phyloP scores from a whole-genome alignment of 1,284 basidiomycete genomes.

The Cryptococcus amylolentus region DNA sequence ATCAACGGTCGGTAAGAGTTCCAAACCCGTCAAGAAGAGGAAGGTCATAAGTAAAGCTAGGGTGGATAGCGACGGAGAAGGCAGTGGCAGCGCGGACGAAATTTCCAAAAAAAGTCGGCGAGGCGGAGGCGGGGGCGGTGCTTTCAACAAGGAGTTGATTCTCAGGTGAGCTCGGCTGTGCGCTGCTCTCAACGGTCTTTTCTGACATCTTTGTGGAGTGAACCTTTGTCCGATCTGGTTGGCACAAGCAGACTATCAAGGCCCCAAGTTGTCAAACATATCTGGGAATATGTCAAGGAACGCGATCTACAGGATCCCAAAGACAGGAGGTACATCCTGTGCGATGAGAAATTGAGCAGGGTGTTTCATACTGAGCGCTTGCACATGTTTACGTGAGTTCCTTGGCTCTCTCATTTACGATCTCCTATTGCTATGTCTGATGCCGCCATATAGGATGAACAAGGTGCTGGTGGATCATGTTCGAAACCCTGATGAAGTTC shows the following conservation, averaged over 20 bases:
- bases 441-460: constrained; percentile 41
- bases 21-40: constrained; percentile 13
- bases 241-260: constrained; percentile 46
- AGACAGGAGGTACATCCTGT: constrained; percentile 54
- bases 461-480: constrained; percentile 43
- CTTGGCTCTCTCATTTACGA: neutral
- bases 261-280: constrained; percentile 54
- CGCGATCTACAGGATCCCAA: constrained; percentile 53
- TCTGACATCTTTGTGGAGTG: constrained; percentile 21
- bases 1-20: constrained; percentile 1
- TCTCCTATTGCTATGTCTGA: neutral
- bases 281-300: constrained; percentile 56
- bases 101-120: constrained; percentile 23
- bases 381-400: constrained; percentile 52
- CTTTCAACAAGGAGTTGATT: constrained; percentile 49
- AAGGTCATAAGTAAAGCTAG: constrained; percentile 14
- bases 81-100: constrained; percentile 12
- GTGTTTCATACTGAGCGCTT: constrained; percentile 53
- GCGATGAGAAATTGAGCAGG: constrained; percentile 50
- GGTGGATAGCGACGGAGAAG: constrained; percentile 19
- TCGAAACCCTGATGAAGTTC: constrained; percentile 39
- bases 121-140: constrained; percentile 26
- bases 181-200: neutral
- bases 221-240: constrained; percentile 34
- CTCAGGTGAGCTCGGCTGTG: constrained; percentile 36